Conservation (phyloP, 352 stramenopile species). For the Sclerospora graminicola region DNA sequence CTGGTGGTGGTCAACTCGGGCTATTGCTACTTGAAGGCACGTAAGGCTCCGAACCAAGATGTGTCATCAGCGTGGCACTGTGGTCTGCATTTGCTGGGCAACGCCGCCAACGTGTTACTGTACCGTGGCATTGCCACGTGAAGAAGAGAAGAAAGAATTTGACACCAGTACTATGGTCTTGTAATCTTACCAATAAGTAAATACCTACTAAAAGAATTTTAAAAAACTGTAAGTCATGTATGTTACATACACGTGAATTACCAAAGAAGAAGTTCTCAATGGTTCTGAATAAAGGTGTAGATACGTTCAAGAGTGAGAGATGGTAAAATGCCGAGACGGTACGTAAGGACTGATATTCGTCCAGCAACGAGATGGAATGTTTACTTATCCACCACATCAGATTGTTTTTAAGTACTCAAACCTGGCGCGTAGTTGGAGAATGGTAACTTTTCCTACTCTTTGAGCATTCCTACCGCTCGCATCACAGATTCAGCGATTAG, state of each 20-base stretch:
- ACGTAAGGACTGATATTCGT: conserved; percentile 63
- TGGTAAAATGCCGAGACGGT: conserved; percentile 38
- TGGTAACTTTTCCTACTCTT: no score
- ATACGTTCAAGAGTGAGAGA: conserved; percentile 38
- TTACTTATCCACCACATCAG: conserved; percentile 26
- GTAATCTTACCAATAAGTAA: no score
- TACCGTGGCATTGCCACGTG: conserved; percentile 52
- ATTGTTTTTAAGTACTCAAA: no score
- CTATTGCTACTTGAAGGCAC: conserved; percentile 65
- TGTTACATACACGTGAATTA: conserved; percentile 31
- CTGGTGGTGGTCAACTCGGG: conserved; percentile 55
- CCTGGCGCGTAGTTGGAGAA: no score
- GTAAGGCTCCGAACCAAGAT: conserved; percentile 47
- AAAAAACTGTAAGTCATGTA: no score
- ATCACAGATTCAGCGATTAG: no score
- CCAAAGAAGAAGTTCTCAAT: conserved; percentile 49
- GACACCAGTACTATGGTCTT: no score
- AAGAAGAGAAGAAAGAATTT: no score
- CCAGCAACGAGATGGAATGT: conserved; percentile 29
- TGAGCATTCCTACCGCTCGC: no score
- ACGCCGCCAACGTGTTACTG: conserved; percentile 65
- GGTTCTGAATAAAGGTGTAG: conserved; percentile 27
- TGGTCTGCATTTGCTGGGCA: conserved; percentile 64
- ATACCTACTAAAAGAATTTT: no score
- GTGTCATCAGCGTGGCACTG: conserved; percentile 71